Evolutionary conservation across 2,329 filamentous ascomycete genomes (phyloP).

Genomic region (Alternaria panax): DNA sequence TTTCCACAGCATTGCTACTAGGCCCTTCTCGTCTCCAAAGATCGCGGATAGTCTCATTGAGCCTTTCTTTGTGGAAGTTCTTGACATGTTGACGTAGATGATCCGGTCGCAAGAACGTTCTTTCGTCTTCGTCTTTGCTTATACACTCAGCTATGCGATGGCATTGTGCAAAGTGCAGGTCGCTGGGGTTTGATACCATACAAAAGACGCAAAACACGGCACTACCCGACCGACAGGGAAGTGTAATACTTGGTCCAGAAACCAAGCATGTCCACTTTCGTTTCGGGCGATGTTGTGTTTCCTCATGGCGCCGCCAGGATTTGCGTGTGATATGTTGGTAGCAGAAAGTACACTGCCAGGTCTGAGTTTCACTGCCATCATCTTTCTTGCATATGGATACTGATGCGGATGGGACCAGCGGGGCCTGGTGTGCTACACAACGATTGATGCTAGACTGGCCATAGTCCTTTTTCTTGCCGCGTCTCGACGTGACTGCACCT

Average conservation of each 20-base stretch:
- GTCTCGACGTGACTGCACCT: slow-evolving; percentile 23
- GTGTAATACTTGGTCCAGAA: slow-evolving; percentile 30
- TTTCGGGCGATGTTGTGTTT: slow-evolving; percentile 46
- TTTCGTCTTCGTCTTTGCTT: slow-evolving; percentile 32
- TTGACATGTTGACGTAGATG: slow-evolving; percentile 45
- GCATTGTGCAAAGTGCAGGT: slow-evolving; percentile 36
- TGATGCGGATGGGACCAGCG: slow-evolving; percentile 14
- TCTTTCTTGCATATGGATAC: background rate
- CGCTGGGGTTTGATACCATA: slow-evolving; percentile 33
- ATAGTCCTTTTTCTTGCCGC: slow-evolving; percentile 50
- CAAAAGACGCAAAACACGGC: slow-evolving; percentile 41
- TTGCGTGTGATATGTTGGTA: slow-evolving; percentile 37
- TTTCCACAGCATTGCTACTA: slow-evolving; percentile 19
- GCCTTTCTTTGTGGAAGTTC: slow-evolving; percentile 39
- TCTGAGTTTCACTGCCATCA: slow-evolving; percentile 22
- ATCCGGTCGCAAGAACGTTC: slow-evolving; percentile 45
- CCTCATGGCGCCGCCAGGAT: slow-evolving; percentile 49
- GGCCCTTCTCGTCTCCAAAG: slow-evolving; percentile 37
- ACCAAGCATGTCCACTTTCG: slow-evolving; percentile 46
- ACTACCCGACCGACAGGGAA: slow-evolving; percentile 12
- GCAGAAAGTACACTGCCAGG: slow-evolving; percentile 49
- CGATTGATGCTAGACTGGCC: slow-evolving; percentile 25
- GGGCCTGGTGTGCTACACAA: slow-evolving; percentile 18
- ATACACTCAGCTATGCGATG: slow-evolving; percentile 45
- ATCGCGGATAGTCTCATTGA: slow-evolving; percentile 36